Percentiles rank a stretch among this genome's conserved stretches.
Conservation (phyloP, 2,329 filamentous ascomycete genomes). For the Talaromyces verruculosus region DNA sequence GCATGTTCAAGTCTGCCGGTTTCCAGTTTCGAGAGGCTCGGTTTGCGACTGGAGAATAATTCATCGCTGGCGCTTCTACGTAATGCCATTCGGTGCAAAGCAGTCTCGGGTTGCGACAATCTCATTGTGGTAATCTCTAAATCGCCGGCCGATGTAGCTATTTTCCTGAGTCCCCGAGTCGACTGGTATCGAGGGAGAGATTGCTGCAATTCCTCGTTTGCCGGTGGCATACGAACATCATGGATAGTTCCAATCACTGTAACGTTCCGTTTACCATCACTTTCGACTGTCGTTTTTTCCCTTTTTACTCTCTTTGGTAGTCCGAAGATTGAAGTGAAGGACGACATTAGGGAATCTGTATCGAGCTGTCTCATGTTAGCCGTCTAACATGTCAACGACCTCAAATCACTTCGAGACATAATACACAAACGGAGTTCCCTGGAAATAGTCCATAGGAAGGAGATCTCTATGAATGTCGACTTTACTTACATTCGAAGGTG, state of each 20-base stretch:
- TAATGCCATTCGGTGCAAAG: background rate
- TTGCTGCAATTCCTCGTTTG: background rate
- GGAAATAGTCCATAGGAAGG: background rate
- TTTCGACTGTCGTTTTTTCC: background rate
- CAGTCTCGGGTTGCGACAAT: constrained; percentile 14
- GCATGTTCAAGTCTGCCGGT: background rate
- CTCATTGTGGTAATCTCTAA: background rate
- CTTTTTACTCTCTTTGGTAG: background rate
- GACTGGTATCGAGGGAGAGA: background rate
- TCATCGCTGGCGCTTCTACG: constrained; percentile 13
- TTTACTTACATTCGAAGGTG: background rate
- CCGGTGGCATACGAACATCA: constrained; percentile 15
- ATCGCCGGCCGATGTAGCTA: background rate
- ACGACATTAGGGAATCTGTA: constrained; percentile 4
- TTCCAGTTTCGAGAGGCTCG: background rate
- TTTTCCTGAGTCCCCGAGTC: background rate
- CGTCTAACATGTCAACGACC: background rate
- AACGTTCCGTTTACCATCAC: constrained; percentile 5
- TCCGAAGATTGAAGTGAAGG: background rate
- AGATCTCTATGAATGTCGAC: background rate
- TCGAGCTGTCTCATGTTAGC: background rate
- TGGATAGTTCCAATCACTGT: constrained; percentile 10
- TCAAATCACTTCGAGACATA: background rate
- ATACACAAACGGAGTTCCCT: background rate
- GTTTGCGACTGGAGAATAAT: background rate